Conservation (phyloP, 2,329 filamentous ascomycete genomes). For the Pezicula radicicola region DNA sequence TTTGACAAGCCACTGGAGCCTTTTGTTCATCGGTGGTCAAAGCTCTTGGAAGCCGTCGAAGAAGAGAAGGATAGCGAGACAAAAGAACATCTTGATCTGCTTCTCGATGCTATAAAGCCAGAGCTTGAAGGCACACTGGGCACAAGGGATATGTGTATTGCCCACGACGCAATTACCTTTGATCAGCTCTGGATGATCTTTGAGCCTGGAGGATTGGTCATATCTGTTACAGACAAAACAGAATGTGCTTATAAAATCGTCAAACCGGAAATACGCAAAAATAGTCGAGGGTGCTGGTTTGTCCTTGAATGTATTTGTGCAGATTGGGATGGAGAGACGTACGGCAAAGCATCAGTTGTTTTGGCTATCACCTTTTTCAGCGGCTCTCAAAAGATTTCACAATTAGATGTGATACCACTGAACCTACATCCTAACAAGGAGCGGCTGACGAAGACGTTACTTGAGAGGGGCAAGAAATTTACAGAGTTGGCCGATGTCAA, state of each 20-base stretch:
- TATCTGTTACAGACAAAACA: conserved; percentile 28
- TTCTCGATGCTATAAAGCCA: conserved; percentile 28
- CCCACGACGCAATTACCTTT: conserved; percentile 33
- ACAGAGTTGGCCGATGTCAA: not conserved
- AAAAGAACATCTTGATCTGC: conserved; percentile 28
- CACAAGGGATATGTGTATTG: conserved; percentile 29
- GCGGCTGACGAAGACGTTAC: conserved; percentile 29
- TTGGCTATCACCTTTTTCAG: conserved; percentile 34
- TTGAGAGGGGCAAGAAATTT: conserved; percentile 9
- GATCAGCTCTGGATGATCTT: conserved; percentile 34
- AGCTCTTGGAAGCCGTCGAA: conserved; percentile 24
- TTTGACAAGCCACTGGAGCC: conserved; percentile 45
- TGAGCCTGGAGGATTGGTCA: conserved; percentile 23
- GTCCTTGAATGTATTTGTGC: no score
- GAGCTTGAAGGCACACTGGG: conserved; percentile 32
- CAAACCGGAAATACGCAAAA: conserved; percentile 24
- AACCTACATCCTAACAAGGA: conserved; percentile 38
- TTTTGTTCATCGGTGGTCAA: conserved; percentile 49
- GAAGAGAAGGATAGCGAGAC: conserved; percentile 27
- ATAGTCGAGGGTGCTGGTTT: no score
- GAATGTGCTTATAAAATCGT: conserved; percentile 24
- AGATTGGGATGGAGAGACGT: no score
- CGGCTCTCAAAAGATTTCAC: conserved; percentile 40
- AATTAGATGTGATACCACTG: conserved; percentile 40
- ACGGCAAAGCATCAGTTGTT: no score